Evolutionary conservation across 2,329 filamentous ascomycete genomes (phyloP).

Genomic region (Venturia carpophila): DNA sequence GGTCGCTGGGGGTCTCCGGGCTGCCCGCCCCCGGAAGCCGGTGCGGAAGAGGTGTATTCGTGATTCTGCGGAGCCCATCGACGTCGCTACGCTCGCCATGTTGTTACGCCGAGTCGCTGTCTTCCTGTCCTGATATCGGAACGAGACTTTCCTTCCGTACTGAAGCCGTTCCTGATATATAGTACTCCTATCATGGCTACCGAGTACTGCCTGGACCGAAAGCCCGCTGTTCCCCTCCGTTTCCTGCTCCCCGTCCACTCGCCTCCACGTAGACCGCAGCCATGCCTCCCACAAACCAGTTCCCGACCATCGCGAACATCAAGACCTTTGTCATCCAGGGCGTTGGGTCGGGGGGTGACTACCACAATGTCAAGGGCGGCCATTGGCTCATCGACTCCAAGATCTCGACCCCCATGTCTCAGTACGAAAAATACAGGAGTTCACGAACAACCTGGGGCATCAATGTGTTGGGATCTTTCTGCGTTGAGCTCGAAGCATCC

Average conservation of each 20-base stretch:
- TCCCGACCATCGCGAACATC: conserved; percentile 69
- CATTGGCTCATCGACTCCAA: conserved; percentile 82
- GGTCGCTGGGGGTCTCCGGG: background rate
- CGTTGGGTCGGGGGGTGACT: conserved; percentile 62
- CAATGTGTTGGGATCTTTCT: conserved; percentile 88
- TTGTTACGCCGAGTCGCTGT: background rate
- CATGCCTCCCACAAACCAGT: conserved; percentile 36
- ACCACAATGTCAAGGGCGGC: conserved; percentile 76
- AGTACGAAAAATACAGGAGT: conserved; percentile 78
- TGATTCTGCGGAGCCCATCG: background rate
- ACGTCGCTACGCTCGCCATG: background rate
- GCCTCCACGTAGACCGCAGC: background rate
- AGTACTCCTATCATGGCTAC: conserved; percentile 7
- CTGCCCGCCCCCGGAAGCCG: background rate
- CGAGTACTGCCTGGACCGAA: background rate
- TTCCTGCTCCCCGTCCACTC: background rate
- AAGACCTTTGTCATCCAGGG: conserved; percentile 65
- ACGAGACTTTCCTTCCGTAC: background rate
- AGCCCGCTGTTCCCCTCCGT: background rate
- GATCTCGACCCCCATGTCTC: conserved; percentile 87
- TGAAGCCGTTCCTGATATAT: background rate
- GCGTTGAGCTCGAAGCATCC: conserved; percentile 77
- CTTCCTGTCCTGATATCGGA: background rate
- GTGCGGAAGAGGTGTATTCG: background rate
- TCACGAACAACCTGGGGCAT: conserved; percentile 92